Conservation (phyloP, 192 early-diverging fungal species). For the Coemansia sp. region DNA sequence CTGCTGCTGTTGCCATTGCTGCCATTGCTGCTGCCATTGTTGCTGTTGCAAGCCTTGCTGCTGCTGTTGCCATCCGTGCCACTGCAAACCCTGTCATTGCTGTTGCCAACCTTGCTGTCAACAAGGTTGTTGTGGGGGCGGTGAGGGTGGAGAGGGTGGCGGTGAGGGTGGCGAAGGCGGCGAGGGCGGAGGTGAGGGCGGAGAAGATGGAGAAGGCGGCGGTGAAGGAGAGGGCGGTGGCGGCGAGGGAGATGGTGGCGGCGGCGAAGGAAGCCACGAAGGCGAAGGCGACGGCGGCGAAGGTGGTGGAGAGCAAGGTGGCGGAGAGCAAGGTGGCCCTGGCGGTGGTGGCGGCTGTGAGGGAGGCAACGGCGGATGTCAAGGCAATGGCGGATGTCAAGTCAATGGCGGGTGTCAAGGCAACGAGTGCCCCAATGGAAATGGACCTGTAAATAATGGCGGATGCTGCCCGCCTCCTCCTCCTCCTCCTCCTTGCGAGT, state of each 20-base stretch:
- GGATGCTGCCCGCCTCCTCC: slow-evolving; percentile 14
- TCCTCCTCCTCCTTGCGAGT: slow-evolving; percentile 20
- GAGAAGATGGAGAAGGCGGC: slow-evolving; percentile 17
- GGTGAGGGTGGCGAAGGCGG: slow-evolving; percentile 15
- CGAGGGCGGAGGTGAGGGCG: slow-evolving; percentile 14
- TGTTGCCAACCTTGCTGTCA: slow-evolving; percentile 33
- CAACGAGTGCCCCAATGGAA: slow-evolving; percentile 13
- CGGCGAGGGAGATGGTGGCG: slow-evolving; percentile 18
- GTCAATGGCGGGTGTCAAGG: neutral
- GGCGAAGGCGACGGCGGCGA: slow-evolving; percentile 15
- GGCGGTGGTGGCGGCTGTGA: neutral
- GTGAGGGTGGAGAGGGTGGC: slow-evolving; percentile 14
- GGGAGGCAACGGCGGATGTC: slow-evolving; percentile 5
- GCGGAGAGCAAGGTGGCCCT: neutral
- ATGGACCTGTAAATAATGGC: slow-evolving; percentile 14
- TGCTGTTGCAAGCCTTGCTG: slow-evolving; percentile 53
- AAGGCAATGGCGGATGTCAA: neutral
- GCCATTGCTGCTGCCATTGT: slow-evolving; percentile 54
- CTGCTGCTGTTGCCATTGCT: slow-evolving; percentile 43
- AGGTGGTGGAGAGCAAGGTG: slow-evolving; percentile 8
- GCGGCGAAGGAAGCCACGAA: slow-evolving; percentile 9
- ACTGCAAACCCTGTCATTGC: slow-evolving; percentile 43
- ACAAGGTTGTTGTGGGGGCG: slow-evolving; percentile 29
- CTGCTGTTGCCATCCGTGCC: slow-evolving; percentile 46
- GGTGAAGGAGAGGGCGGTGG: slow-evolving; percentile 12